Conservation (phyloP, 2,329 filamentous ascomycete genomes). For the Pseudocercospora eumusae region DNA sequence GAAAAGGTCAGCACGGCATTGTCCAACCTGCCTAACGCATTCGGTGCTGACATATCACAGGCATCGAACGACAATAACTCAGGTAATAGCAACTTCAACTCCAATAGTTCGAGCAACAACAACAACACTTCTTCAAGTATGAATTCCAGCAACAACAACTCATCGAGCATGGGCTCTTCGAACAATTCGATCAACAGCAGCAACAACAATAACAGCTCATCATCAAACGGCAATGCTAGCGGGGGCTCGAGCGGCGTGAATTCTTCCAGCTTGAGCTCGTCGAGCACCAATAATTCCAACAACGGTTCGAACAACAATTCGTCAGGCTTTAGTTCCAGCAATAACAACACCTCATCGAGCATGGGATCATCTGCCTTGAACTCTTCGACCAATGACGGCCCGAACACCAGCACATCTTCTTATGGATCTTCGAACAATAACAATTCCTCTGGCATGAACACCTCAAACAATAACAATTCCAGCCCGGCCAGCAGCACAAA, state of each 20-base stretch:
- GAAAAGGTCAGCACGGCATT: background rate
- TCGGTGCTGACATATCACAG: background rate
- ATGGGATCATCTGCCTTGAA: slow-evolving; percentile 2
- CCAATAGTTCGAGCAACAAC: slow-evolving; percentile 16
- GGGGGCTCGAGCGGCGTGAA: slow-evolving; percentile 12
- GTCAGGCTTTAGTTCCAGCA: background rate
- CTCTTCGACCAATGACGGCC: background rate
- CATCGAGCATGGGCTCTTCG: background rate
- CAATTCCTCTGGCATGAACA: slow-evolving; percentile 14
- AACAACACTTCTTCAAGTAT: slow-evolving; percentile 6
- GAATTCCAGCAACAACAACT: slow-evolving; percentile 9
- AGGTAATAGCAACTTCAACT: slow-evolving; percentile 14
- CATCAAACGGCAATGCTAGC: background rate
- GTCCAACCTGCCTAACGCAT: background rate
- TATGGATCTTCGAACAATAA: slow-evolving; percentile 15
- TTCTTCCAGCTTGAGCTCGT: slow-evolving; percentile 7
- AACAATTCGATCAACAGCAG: slow-evolving; percentile 9
- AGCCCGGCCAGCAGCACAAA: background rate
- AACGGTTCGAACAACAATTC: slow-evolving; percentile 3
- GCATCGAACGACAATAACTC: slow-evolving; percentile 15
- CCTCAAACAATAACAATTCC: slow-evolving; percentile 14
- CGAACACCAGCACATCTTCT: slow-evolving; percentile 10
- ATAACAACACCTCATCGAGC: slow-evolving; percentile 9
- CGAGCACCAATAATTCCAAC: slow-evolving; percentile 6
- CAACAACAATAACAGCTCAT: background rate